Evolutionary conservation across 1,284 basidiomycete species (phyloP), one percentile per base, ranked within the genome.

Genomic region (Limonomyces culmigenus): DNA sequence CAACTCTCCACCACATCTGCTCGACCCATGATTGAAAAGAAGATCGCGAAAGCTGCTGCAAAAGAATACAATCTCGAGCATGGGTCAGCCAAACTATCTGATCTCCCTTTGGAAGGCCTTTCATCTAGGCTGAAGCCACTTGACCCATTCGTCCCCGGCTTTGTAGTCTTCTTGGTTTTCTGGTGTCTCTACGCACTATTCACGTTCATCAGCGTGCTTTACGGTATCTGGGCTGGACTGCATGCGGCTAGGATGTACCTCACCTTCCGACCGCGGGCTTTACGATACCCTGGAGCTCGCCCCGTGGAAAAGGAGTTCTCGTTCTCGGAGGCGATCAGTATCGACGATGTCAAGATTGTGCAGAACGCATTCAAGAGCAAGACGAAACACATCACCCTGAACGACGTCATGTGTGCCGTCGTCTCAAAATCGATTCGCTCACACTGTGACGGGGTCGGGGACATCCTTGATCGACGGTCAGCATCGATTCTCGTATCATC

Each of bases 401-500:
- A 53, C 40, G 51, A 53, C 34, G 47, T 52, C 15, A 45, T 52
- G 30, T 53, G 51, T 33, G 40, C 51, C 1, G 45, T 53, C 11
- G 50, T 52, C 47, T 45, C 43, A 29, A 50, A 53, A 33, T 48
- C 51, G 0, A 38, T 51, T 3, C 49, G 39, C 16, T 33, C 38
- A 17, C 44, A 51, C 35, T 37, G 46, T 25, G 41, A 38, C n/a
- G 23, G 20, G 12, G 12, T 12, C 13, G 36, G 36, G 30, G 27
- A 47, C 40, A 35, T 42, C 44, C 5, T 17, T 13, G 29, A 38
- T 38, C 17, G 21, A 29, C 12, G 42, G 38, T n/a, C 41, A 39
- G 29, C 39, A 39, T 2, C 25, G 10, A 27, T 27, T 8, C 25
- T 27, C 25, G n/a, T 8, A 8, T n/a, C n/a, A 8, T 8, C 25